phyloP scores from a whole-genome alignment of 805 yeast genomes.

The Ogataea corticis region DNA sequence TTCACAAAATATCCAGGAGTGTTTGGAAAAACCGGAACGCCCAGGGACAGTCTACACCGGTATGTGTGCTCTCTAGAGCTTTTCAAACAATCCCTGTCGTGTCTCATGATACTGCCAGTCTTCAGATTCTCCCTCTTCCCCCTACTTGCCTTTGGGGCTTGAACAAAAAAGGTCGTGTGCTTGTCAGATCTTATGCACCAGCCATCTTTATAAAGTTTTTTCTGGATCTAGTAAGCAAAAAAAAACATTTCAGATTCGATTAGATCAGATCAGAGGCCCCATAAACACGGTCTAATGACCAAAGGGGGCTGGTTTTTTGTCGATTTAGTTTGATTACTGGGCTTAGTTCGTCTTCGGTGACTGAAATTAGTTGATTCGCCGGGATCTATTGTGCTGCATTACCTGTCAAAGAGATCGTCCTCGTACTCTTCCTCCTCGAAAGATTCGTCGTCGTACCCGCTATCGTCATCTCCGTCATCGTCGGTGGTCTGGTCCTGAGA shows the following conservation, averaged over 20 bases:
- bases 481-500: slow-evolving; percentile 46
- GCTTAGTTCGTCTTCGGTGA: background rate
- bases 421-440: slow-evolving; percentile 53
- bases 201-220: background rate
- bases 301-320: background rate
- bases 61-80: too few relatives aligned
- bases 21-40: background rate
- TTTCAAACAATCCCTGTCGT: too few relatives aligned
- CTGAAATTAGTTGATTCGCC: background rate
- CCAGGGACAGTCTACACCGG: too few relatives aligned
- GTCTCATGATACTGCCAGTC: too few relatives aligned
- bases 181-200: slow-evolving; percentile 4
- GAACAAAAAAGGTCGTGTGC: slow-evolving; percentile 1
- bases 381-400: background rate
- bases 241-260: background rate
- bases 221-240: background rate
- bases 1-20: background rate
- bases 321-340: background rate
- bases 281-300: background rate
- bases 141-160: too few relatives aligned
- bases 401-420: slow-evolving; percentile 41
- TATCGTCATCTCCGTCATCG: slow-evolving; percentile 47
- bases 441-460: slow-evolving; percentile 63
- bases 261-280: background rate
- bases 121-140: too few relatives aligned